These are phyloP conservation scores for Emmonsiellopsis sp. DNA, from an alignment of 2,329 filamentous ascomycete species.

Conservation along the genomic window DNA sequence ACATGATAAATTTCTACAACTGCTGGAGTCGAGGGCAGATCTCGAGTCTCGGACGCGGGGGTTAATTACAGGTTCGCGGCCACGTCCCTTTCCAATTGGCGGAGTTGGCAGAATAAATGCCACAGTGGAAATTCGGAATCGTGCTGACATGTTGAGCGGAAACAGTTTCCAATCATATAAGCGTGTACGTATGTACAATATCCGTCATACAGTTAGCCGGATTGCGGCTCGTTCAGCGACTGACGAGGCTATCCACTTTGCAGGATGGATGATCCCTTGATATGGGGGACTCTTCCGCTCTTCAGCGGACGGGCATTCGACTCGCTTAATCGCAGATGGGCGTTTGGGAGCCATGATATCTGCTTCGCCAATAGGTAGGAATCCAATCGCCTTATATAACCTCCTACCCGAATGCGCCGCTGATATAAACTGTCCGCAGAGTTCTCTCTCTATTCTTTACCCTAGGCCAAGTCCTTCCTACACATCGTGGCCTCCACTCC, in stretches of 20 bases:
- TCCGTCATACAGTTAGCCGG: conserved; percentile 11
- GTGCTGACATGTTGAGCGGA: conserved; percentile 5
- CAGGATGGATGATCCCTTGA: conserved; percentile 85
- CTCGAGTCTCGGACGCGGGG: conserved; percentile 60
- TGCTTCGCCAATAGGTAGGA: conserved; percentile 78
- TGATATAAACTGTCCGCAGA: conserved; percentile 35
- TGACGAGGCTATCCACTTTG: conserved; percentile 7
- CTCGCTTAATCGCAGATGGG: conserved; percentile 67
- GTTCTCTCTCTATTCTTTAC: conserved; percentile 70
- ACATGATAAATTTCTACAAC: conserved; percentile 61
- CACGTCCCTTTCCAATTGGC: neutral
- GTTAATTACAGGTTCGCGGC: conserved; percentile 64
- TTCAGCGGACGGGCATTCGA: conserved; percentile 61
- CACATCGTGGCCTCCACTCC: conserved; percentile 72
- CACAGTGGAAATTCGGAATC: conserved; percentile 1
- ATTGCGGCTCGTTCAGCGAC: neutral
- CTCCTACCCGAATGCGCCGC: neutral
- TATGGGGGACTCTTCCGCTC: conserved; percentile 82
- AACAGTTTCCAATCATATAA: conserved; percentile 77
- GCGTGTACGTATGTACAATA: conserved; percentile 59
- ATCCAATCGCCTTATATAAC: neutral
- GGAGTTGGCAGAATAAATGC: neutral
- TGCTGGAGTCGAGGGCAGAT: conserved; percentile 66
- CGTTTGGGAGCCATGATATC: conserved; percentile 86
- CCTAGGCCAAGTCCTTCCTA: conserved; percentile 81